Evolutionary conservation across 176 grass and related monocot genomes (phyloP).

Genomic region (Ananas comosus): DNA sequence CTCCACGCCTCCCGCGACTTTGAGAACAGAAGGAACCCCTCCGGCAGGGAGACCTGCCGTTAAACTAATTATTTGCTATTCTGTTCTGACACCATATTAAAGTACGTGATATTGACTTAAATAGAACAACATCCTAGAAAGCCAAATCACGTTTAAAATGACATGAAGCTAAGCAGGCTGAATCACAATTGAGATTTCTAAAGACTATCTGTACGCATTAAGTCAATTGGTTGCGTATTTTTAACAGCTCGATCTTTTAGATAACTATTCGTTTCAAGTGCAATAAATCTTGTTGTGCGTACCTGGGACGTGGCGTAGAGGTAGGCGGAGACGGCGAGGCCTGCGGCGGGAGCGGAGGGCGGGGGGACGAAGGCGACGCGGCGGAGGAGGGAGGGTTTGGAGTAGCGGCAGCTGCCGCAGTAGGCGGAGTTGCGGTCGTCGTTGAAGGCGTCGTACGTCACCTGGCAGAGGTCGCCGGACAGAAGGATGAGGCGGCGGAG

Average conservation of each 20-base stretch:
- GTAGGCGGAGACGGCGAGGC: constrained; percentile 42
- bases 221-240: no score
- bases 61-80: no score
- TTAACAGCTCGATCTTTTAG: no score
- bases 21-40: constrained; percentile 46
- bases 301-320: constrained; percentile 54
- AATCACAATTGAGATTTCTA: no score
- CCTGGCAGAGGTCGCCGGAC: constrained; percentile 84
- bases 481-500: constrained; percentile 65
- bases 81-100: neutral
- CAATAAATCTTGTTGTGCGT: no score
- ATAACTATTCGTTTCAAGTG: no score
- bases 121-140: no score
- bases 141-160: neutral
- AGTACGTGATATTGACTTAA: no score
- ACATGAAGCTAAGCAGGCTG: no score
- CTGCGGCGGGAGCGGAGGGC: constrained; percentile 35
- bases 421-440: constrained; percentile 52
- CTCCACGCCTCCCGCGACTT: constrained; percentile 69
- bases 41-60: constrained; percentile 19
- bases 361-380: constrained; percentile 23
- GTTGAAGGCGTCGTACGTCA: constrained; percentile 87
- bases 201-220: no score
- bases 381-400: constrained; percentile 36
- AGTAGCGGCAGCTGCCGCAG: constrained; percentile 78